Base-by-base conservation (phyloP, 805 yeast species). In the Saccharomycopsis selenospora region DNA sequence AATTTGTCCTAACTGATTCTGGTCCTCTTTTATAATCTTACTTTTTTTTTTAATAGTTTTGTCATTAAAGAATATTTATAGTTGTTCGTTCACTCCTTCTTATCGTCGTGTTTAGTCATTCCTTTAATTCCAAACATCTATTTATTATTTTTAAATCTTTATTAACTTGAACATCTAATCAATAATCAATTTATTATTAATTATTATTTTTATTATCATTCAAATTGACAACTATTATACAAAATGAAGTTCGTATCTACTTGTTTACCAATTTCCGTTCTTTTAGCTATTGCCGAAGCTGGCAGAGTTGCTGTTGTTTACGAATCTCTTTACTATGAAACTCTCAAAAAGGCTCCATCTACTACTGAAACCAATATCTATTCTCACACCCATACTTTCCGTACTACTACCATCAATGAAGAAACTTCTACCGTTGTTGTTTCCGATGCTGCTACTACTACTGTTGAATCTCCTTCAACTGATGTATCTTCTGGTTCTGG, bases 391-490 rank as follows among this genome's bases (percentile, higher is more conserved):
- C 38, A 33, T 14, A 33, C 38, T 14, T 33, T 20, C 20, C n/a
- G 17, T 6, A 33, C 38, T 5, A 33, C 38, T 14, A 33, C 38
- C 38, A 5, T 33, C 38, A 14, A 33, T 20, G 38, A 33, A 14
- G 10, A 6, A 17, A 33, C 38, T 10, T 17, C n/a, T 17, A 33
- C 18, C 17, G 38, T 14, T 33, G 10, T 10, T 10, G 10, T 20
- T 33, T 17, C 38, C 18, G 17, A 17, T 4, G 17, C 38, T 14
- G 10, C 18, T 5, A 33, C 38, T 10, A 20, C 17, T 33, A 20
- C 20, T 14, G 4, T 7, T 33, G 38, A 10, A 20, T 25, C 62
- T 2, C 11, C 59, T 10, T 26, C 58, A 6, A 53, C 62, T 30
- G 43, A 6, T 10, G 38, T 7, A 14, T 33, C 38, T 33, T 4